Conservation (phyloP, 345 rosid genomes). For the Eucalyptus sp. region DNA sequence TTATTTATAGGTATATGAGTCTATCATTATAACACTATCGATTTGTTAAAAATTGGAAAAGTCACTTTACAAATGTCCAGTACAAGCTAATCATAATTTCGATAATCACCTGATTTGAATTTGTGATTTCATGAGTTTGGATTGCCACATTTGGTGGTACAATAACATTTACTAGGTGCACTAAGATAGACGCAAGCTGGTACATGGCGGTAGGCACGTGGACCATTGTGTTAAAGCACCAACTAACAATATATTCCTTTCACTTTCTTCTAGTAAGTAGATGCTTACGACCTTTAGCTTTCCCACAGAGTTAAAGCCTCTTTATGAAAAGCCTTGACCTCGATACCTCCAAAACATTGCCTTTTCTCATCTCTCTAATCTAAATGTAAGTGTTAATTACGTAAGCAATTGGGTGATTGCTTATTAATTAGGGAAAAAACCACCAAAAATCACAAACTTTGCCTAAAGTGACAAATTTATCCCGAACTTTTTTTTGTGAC, state of each 20-base stretch:
- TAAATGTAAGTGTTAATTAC: neutral
- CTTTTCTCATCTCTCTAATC: neutral
- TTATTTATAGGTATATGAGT: neutral
- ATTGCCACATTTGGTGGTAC: neutral
- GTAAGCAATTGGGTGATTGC: neutral
- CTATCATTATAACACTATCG: neutral
- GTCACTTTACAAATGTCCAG: neutral
- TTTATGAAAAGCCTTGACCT: neutral
- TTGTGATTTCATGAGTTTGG: neutral
- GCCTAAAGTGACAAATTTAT: too few species aligned
- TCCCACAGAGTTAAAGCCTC: neutral
- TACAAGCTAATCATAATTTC: neutral
- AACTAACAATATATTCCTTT: neutral
- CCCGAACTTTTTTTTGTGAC: too few species aligned
- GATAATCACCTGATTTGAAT: fast-evolving
- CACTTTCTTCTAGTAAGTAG: neutral
- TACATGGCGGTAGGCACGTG: neutral
- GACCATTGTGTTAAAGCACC: neutral
- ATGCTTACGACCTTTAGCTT: neutral
- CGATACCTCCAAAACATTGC: neutral
- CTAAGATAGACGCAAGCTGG: neutral
- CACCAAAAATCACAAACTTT: too few species aligned
- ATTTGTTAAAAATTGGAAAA: neutral
- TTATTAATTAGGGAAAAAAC: neutral
- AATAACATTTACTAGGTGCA: too few species aligned